Evolutionary conservation across 148 eudicot genomes (phyloP).

Genomic region (Nepenthes mirabilis): DNA sequence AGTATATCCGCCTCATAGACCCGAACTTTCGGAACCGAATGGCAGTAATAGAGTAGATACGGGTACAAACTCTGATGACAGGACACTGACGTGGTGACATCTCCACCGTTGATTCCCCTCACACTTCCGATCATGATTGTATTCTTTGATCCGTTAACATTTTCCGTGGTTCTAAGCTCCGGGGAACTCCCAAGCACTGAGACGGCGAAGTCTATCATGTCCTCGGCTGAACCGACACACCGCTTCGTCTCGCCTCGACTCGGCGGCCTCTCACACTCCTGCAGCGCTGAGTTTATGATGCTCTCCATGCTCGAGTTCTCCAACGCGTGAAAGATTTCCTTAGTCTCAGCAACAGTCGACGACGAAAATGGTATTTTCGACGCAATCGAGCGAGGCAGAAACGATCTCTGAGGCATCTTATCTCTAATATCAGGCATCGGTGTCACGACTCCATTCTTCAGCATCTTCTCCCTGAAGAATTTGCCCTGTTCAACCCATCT

Average conservation of each 20-base stretch:
- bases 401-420: slow-evolving; percentile 84
- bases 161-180: slow-evolving; percentile 45
- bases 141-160: slow-evolving; percentile 31
- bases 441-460: slow-evolving; percentile 48
- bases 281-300: slow-evolving; percentile 31
- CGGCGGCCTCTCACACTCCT: slow-evolving; percentile 67
- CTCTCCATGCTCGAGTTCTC: slow-evolving; percentile 51
- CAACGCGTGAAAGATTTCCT: slow-evolving; percentile 49
- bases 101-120: slow-evolving; percentile 58
- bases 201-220: slow-evolving; percentile 77
- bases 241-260: slow-evolving; percentile 59
- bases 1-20: slow-evolving; percentile 52
- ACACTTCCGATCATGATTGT: slow-evolving; percentile 53
- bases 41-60: slow-evolving; percentile 72
- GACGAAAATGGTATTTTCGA: slow-evolving; percentile 62
- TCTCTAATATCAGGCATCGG: slow-evolving; percentile 84
- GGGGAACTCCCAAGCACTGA: slow-evolving; percentile 47
- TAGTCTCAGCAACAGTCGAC: slow-evolving; percentile 23
- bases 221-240: slow-evolving; percentile 71
- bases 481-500: slow-evolving; percentile 74
- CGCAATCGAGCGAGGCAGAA: slow-evolving; percentile 52
- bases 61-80: slow-evolving; percentile 84
- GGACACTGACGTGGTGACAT: slow-evolving; percentile 57
- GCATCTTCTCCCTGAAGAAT: slow-evolving; percentile 59
- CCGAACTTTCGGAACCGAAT: slow-evolving; percentile 76